Conservation (phyloP, 345 rosid genomes). For the Ailanthus altissimus region DNA sequence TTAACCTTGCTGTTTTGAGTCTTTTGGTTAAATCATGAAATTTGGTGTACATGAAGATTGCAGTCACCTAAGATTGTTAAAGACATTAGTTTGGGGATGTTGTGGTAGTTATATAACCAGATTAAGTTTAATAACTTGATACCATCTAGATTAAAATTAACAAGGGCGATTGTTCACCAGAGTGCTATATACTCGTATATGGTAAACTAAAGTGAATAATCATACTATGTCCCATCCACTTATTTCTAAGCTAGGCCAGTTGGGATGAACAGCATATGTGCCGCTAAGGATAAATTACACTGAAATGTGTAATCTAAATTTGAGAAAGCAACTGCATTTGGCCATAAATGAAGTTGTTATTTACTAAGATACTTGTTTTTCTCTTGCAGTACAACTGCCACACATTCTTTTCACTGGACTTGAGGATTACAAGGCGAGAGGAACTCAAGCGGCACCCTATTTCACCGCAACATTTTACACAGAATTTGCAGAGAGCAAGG, state of each 20-base stretch:
- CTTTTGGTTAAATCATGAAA: background rate
- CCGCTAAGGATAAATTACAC: background rate
- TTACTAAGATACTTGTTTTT: slow-evolving; percentile 10
- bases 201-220: background rate
- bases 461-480: slow-evolving; percentile 66
- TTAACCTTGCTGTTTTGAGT: background rate
- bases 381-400: slow-evolving; percentile 80
- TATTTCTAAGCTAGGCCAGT: background rate
- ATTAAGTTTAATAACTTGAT: background rate
- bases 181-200: background rate
- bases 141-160: background rate
- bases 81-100: background rate
- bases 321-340: background rate
- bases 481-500: slow-evolving; percentile 79
- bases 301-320: background rate
- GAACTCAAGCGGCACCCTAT: slow-evolving; percentile 94
- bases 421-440: slow-evolving; percentile 97
- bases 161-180: background rate
- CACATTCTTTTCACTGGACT: slow-evolving; percentile 90
- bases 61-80: background rate
- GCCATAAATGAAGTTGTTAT: background rate
- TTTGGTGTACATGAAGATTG: background rate
- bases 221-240: background rate
- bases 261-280: background rate
- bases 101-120: background rate